A percentile compares a stretch with the other conserved stretches of the same genome.
Evolutionary conservation across 2,329 filamentous ascomycete species (phyloP).

Genomic region (Emericellopsis atlantica): DNA sequence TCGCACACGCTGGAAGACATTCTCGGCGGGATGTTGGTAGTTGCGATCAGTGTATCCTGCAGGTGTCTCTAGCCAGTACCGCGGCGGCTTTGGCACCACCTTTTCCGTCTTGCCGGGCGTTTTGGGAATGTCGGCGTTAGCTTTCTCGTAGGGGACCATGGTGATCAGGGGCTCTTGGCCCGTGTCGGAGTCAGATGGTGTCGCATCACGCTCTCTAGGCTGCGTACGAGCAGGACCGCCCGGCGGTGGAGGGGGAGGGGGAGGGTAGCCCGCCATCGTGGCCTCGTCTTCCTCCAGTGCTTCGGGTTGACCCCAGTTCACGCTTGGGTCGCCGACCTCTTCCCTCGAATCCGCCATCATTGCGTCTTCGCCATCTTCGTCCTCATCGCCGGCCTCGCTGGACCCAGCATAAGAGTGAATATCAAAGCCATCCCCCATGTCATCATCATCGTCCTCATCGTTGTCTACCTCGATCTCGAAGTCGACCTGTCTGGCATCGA

Average conservation of each 20-base stretch:
- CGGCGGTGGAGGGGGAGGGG: conserved; percentile 51
- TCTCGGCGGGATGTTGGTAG: conserved; percentile 61
- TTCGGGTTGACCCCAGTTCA: conserved; percentile 42
- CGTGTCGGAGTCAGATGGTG: conserved; percentile 62
- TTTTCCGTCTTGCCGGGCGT: conserved; percentile 52
- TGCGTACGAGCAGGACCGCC: conserved; percentile 25
- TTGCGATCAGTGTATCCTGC: conserved; percentile 51
- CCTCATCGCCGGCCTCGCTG: conserved; percentile 41
- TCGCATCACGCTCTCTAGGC: conserved; percentile 45
- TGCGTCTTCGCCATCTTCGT: conserved; percentile 41
- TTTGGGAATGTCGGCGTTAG: conserved; percentile 63
- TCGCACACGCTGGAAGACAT: conserved; percentile 78
- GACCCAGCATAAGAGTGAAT: conserved; percentile 17
- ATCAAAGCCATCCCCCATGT: conserved; percentile 26
- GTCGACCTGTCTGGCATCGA: conserved; percentile 11
- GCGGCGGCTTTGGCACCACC: conserved; percentile 49
- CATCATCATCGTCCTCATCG: conserved; percentile 18
- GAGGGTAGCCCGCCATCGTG: conserved; percentile 61
- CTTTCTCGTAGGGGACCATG: conserved; percentile 47
- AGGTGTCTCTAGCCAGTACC: conserved; percentile 81
- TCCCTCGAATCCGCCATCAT: conserved; percentile 42
- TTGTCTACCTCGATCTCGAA: conserved; percentile 15
- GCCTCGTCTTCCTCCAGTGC: conserved; percentile 66
- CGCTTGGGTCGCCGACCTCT: conserved; percentile 30
- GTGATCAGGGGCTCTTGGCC: conserved; percentile 51